A percentile compares a stretch with the other conserved stretches of the same genome.
Conservation (phyloP, 768 basidiomycete species). For the Russula lepida region DNA sequence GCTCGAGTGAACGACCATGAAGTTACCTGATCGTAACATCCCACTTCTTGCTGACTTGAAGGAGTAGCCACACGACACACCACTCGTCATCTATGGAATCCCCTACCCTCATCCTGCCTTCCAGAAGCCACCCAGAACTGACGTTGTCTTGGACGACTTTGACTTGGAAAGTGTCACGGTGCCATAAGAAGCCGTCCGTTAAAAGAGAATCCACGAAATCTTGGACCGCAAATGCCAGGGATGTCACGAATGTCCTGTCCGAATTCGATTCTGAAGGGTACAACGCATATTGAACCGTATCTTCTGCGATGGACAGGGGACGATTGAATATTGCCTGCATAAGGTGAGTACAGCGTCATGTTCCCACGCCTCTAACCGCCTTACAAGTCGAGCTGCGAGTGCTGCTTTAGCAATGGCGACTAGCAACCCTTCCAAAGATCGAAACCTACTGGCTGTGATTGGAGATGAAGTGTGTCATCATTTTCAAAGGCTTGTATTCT, state of each 20-base stretch:
- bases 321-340: conserved; percentile 48
- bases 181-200: conserved; percentile 60
- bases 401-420: conserved; percentile 36
- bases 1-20: not conserved
- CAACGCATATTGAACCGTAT: conserved; percentile 71
- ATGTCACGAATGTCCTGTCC: conserved; percentile 53
- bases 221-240: conserved; percentile 61
- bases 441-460: conserved; percentile 88
- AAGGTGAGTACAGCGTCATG: not conserved
- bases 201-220: conserved; percentile 47
- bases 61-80: conserved; percentile 85
- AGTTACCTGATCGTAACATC: conserved; percentile 72
- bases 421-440: conserved; percentile 58
- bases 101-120: conserved; percentile 85
- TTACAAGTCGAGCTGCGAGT: not conserved
- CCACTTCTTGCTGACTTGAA: conserved; percentile 68
- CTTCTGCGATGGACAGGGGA: conserved; percentile 74
- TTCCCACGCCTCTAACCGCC: conserved; percentile 3
- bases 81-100: conserved; percentile 99
- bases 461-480: conserved; percentile 76
- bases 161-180: conserved; percentile 74
- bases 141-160: conserved; percentile 50
- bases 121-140: conserved; percentile 47
- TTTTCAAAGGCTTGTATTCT: not conserved
- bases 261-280: conserved; percentile 48